Base-by-base conservation (phyloP, 2,329 filamentous ascomycete genomes). In the Simplicillium aogashimaense region DNA sequence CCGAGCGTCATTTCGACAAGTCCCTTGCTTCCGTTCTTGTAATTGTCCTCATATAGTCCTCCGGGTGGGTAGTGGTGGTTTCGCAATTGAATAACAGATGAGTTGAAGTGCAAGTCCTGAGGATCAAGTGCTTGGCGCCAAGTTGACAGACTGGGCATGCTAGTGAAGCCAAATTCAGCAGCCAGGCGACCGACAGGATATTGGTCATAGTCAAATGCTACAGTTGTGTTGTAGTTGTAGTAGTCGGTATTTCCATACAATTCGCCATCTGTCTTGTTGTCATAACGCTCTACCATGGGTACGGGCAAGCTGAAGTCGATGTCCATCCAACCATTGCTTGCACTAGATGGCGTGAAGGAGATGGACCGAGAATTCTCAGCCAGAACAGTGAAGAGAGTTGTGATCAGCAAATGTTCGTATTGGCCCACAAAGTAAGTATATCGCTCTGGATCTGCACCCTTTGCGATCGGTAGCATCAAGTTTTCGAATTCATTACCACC, bases 401-500 rank as follows among this genome's bases (percentile, higher is more conserved):
- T 38, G 11, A 42, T 42, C 25, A 38, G 38, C 16, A 42, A 13
- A n/a, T 42, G 31, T 28, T 42, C 40, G 14, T 42, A 43, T 20
- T 40, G 35, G 11, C 41, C 41, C 11, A 37, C 30, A 11, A 33
- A 43, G 33, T 38, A 42, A 5, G 30, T 30, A 14, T 38, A 36
- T 12, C 33, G 15, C 4, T 38, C 40, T 13, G 36, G 35, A 16
- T 37, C 41, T 7, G 34, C 29, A 7, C 7, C 4, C 11, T 42
- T 13, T 14, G 36, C 33, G 6, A 35, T 18, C 1, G 48, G 53
- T 2, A 78, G 58, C 51, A 74, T 68, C 10, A 77, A 51, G 33
- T 69, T 74, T 50, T 80, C 76, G 2, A 81, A 60, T 52, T 81
- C 76, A 44, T 81, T 81, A 10, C 69, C 69, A 6, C 71, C 71